phyloP scores from a whole-genome alignment of 345 rosid genomes.

The Anastatica hierochuntica region DNA sequence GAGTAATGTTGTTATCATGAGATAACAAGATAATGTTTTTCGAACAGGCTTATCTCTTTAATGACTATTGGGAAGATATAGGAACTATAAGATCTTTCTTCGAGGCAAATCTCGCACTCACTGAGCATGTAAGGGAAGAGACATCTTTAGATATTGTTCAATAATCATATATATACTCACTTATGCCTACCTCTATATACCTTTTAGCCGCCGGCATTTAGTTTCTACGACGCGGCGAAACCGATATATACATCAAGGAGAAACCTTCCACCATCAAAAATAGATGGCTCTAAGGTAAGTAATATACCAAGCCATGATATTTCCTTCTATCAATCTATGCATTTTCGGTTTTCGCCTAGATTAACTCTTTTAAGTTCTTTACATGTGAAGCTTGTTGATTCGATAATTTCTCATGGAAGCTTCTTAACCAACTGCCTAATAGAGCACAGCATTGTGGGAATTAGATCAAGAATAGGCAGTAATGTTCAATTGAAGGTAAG shows the following conservation, averaged over 20 bases:
- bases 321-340: not conserved
- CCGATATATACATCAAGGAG: slow-evolving; percentile 89
- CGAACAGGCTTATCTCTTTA: slow-evolving; percentile 83
- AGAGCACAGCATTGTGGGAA: slow-evolving; percentile 86
- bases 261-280: slow-evolving; percentile 79
- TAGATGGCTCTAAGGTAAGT: slow-evolving; percentile 67
- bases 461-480: slow-evolving; percentile 72
- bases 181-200: slow-evolving; percentile 13
- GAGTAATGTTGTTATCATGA: not conserved
- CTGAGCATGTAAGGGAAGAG: slow-evolving; percentile 64
- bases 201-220: slow-evolving; percentile 73
- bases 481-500: slow-evolving; percentile 75
- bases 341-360: not conserved
- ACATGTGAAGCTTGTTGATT: slow-evolving; percentile 56
- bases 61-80: slow-evolving; percentile 96
- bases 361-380: slow-evolving; percentile 1
- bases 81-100: slow-evolving; percentile 97
- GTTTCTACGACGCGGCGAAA: slow-evolving; percentile 88
- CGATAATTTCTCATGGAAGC: slow-evolving; percentile 89
- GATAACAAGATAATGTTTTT: slow-evolving; percentile 9
- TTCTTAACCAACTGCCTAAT: slow-evolving; percentile 56
- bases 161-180: not conserved
- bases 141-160: not conserved
- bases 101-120: slow-evolving; percentile 86
- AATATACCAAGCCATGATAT: not conserved